Evolutionary conservation across 495 filamentous ascomycete species (phyloP), one percentile per base, ranked within the genome.

Genomic region (Cercophora sp.): DNA sequence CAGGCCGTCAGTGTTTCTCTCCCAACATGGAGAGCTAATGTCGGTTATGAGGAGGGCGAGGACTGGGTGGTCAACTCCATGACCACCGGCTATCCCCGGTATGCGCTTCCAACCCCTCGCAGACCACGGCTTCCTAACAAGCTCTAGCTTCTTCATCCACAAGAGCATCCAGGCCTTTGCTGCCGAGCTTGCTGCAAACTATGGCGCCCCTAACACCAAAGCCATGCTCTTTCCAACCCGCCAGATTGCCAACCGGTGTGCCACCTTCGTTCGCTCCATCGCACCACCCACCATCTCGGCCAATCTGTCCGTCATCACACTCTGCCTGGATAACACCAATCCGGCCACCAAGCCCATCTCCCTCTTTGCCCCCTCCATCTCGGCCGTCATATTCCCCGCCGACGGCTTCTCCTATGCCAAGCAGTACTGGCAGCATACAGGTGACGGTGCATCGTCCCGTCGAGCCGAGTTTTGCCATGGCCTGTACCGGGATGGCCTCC

Each of bases 1-100:
- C 35, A 97, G 92, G 94, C 93, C 41, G 88, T 97, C 54, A 96
- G 91, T 65, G 90, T 96, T 18, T 97, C 94, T 2, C 76, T 98
- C 26, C 93, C 93, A 37, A 93, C 92, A 74, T 98, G 93, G 93
- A 81, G 74, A 57, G 72, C 90, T 35, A 96, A 92, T 63, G 73
- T 97, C 22, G 93, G 80, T 2, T 98, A 98, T 57, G 93, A 97
- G 67, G 89, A 97, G 67, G 92, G 91, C 24, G 79, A 93, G 63
- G 76, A 84, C 48, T 91, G 89, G 87, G 86, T 98, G 9, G 49
- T 94, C 31, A 79, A 76, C 52, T 86, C 85, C 60, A 88, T 98
- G 88, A 77, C 83, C 55, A 94, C 86, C 19, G 93, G 93, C 34
- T 98, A 98, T 70, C 93, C 93, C 52, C 80, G 85, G 81, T 88